Evolutionary conservation across 2,329 filamentous ascomycete species (phyloP).

Genomic region (Phaeoacremonium minimum): DNA sequence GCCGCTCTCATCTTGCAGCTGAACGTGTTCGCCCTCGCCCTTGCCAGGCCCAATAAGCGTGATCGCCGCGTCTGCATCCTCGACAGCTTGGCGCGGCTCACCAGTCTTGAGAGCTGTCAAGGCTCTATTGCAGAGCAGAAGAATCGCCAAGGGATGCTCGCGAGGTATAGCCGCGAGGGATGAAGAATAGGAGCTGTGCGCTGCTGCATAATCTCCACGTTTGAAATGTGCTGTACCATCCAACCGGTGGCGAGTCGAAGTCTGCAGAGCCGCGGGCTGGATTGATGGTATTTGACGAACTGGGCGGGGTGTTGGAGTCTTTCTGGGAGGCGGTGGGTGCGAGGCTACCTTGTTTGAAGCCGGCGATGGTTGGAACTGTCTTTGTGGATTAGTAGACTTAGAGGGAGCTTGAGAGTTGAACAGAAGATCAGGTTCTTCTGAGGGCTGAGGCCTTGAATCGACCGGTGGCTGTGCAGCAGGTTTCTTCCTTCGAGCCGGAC

Average conservation of each 20-base stretch:
- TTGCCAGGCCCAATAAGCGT: slow-evolving; percentile 72
- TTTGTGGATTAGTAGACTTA: slow-evolving; percentile 27
- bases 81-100: slow-evolving; percentile 80
- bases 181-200: slow-evolving; percentile 76
- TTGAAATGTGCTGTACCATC: slow-evolving; percentile 89
- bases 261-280: slow-evolving; percentile 64
- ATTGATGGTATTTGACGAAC: slow-evolving; percentile 62
- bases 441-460: slow-evolving; percentile 26
- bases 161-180: slow-evolving; percentile 72
- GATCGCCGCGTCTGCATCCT: slow-evolving; percentile 78
- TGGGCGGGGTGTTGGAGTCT: slow-evolving; percentile 35
- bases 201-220: slow-evolving; percentile 83
- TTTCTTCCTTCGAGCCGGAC: slow-evolving; percentile 76
- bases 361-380: slow-evolving; percentile 34
- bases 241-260: slow-evolving; percentile 73
- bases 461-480: slow-evolving; percentile 45
- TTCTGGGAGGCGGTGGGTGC: slow-evolving; percentile 41
- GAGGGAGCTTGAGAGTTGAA: slow-evolving; percentile 41
- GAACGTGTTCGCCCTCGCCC: slow-evolving; percentile 77
- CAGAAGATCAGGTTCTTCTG: slow-evolving; percentile 60
- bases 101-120: slow-evolving; percentile 88
- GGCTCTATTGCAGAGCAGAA: slow-evolving; percentile 89
- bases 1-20: slow-evolving; percentile 56
- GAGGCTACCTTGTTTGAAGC: slow-evolving; percentile 36
- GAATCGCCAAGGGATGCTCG: slow-evolving; percentile 76